A percentile compares a stretch with the other conserved stretches of the same genome.
Evolutionary conservation across 2,329 filamentous ascomycete genomes (phyloP).

Genomic region (Ascocoryne sarcoides): DNA sequence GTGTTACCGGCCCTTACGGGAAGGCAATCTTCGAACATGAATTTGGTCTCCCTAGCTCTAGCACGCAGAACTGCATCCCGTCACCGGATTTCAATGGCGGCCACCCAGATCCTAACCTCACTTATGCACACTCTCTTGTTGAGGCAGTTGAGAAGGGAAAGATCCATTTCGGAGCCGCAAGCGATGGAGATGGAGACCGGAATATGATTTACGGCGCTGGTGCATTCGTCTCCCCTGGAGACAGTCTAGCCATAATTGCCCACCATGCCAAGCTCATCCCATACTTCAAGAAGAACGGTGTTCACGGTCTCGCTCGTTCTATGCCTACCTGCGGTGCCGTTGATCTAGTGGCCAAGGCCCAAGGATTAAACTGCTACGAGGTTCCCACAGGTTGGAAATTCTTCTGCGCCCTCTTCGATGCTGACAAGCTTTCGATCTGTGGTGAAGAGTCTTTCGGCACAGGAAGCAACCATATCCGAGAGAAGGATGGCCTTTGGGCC

Average conservation of each 20-base stretch:
- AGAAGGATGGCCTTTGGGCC: slow-evolving; percentile 98
- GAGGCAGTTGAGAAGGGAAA: slow-evolving; percentile 84
- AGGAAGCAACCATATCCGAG: slow-evolving; percentile 95
- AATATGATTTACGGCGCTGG: slow-evolving; percentile 99
- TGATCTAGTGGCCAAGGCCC: slow-evolving; percentile 90
- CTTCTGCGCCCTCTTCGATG: slow-evolving; percentile 93
- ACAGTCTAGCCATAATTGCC: slow-evolving; percentile 95
- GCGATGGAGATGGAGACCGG: slow-evolving; percentile 93
- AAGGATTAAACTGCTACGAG: slow-evolving; percentile 86
- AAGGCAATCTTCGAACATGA: slow-evolving; percentile 92
- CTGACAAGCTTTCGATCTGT: slow-evolving; percentile 94
- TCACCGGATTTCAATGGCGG: slow-evolving; percentile 94
- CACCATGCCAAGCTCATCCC: slow-evolving; percentile 95
- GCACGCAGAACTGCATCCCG: slow-evolving; percentile 85
- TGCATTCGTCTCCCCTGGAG: slow-evolving; percentile 91
- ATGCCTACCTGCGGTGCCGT: slow-evolving; percentile 97
- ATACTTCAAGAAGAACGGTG: slow-evolving; percentile 96
- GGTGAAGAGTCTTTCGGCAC: slow-evolving; percentile 98
- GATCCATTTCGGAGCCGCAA: slow-evolving; percentile 93
- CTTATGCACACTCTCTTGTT: slow-evolving; percentile 91
- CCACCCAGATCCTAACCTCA: slow-evolving; percentile 95
- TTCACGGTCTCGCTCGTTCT: slow-evolving; percentile 88
- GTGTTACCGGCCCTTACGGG: slow-evolving; percentile 93
- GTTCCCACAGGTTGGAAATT: slow-evolving; percentile 99
- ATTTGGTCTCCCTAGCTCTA: slow-evolving; percentile 68